Conservation (phyloP, 1,284 basidiomycete species). For the Anthracocystis panici-leucophaei region DNA sequence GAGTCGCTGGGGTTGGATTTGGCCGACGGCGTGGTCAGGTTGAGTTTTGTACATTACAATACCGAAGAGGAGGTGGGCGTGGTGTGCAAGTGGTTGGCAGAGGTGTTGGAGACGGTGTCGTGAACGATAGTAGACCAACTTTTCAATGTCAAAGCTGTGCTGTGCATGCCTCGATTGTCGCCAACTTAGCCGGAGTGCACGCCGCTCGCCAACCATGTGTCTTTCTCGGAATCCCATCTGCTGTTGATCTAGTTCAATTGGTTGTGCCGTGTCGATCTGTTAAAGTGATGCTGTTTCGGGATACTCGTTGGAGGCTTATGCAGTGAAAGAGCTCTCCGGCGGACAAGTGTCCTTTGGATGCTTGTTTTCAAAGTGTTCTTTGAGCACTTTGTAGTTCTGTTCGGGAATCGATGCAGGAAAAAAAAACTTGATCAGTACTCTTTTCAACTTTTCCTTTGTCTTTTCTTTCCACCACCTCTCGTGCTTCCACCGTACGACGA, state of each 20-base stretch:
- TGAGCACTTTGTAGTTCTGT: slow-evolving; percentile 40
- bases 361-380: slow-evolving; percentile 45
- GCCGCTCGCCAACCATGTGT: too few species aligned
- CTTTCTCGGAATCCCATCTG: too few species aligned
- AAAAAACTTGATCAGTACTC: neutral
- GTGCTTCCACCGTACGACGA: too few species aligned
- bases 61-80: slow-evolving; percentile 77
- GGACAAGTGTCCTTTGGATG: slow-evolving; percentile 39
- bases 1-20: slow-evolving; percentile 70
- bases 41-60: slow-evolving; percentile 85
- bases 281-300: too few species aligned
- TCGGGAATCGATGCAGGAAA: too few species aligned
- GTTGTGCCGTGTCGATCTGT: too few species aligned
- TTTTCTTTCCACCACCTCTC: too few species aligned
- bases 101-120: slow-evolving; percentile 65
- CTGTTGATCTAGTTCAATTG: neutral
- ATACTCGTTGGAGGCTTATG: neutral
- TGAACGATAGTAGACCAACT: too few species aligned
- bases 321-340: slow-evolving; percentile 27
- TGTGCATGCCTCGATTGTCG: neutral
- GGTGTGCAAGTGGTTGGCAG: slow-evolving; percentile 73
- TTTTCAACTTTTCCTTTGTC: too few species aligned
- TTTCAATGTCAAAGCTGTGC: too few species aligned
- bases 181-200: too few species aligned
- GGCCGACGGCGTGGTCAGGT: slow-evolving; percentile 78